Percentiles rank a stretch among this genome's conserved stretches.
These are phyloP conservation scores for Sistotremastrum suecicum DNA, from an alignment of 768 basidiomycete genomes.

Conservation along the genomic window DNA sequence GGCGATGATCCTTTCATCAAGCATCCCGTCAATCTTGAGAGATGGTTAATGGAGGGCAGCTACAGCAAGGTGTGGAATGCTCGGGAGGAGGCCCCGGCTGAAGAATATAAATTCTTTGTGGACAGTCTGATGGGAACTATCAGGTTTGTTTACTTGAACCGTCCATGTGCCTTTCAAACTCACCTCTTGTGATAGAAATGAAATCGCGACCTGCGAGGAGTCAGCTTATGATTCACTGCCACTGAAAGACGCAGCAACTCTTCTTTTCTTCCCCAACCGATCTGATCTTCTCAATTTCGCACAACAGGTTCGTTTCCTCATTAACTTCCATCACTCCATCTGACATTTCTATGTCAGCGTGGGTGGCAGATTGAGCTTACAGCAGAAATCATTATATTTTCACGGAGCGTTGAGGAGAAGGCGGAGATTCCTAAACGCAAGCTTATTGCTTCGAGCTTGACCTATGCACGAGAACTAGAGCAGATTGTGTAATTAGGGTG, in stretches of 20 bases:
- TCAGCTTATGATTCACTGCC: slow-evolving; percentile 86
- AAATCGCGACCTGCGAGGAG: slow-evolving; percentile 96
- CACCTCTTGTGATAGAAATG: slow-evolving; percentile 41
- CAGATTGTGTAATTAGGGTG: slow-evolving; percentile 56
- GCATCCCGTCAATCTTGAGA: slow-evolving; percentile 84
- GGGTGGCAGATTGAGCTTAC: slow-evolving; percentile 74
- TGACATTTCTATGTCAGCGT: slow-evolving; percentile 32
- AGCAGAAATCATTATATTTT: slow-evolving; percentile 58
- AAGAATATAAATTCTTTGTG: slow-evolving; percentile 91
- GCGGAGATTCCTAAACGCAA: slow-evolving; percentile 77
- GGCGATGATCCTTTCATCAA: slow-evolving; percentile 58
- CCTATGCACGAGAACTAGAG: slow-evolving; percentile 78
- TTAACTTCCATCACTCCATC: background rate
- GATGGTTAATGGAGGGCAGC: slow-evolving; percentile 97
- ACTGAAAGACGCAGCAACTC: slow-evolving; percentile 74
- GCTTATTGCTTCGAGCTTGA: slow-evolving; percentile 62
- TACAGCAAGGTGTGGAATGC: slow-evolving; percentile 98
- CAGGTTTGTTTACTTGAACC: slow-evolving; percentile 34
- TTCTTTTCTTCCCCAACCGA: slow-evolving; percentile 81
- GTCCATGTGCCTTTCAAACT: background rate
- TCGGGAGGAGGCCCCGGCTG: slow-evolving; percentile 79
- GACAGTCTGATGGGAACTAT: slow-evolving; percentile 92
- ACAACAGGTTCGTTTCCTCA: slow-evolving; percentile 39
- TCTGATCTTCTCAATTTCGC: slow-evolving; percentile 78
- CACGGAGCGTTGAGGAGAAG: slow-evolving; percentile 67